phyloP scores from a whole-genome alignment of 345 rosid genomes.

The Gossypium bickii region DNA sequence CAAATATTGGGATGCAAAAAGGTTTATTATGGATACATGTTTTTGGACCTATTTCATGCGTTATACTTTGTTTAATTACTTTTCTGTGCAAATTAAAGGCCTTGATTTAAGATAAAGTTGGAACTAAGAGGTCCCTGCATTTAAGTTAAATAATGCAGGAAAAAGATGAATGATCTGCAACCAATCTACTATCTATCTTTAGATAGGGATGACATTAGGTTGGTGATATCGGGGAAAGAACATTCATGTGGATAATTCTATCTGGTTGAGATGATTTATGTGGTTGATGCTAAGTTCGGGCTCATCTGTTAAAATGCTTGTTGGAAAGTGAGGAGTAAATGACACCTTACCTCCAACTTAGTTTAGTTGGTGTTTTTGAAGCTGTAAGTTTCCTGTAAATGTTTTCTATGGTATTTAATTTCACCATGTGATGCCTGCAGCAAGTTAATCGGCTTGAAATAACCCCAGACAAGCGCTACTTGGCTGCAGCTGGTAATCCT shows the following conservation, averaged over 20 bases:
- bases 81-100: background rate
- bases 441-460: slow-evolving; percentile 95
- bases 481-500: slow-evolving; percentile 96
- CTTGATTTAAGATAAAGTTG: background rate
- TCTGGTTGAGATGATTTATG: background rate
- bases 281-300: background rate
- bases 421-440: slow-evolving; percentile 31
- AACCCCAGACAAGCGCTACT: slow-evolving; percentile 73
- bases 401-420: background rate
- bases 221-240: background rate
- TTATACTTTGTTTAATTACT: background rate
- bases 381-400: background rate
- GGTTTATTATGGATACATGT: background rate
- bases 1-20: background rate
- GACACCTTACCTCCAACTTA: background rate
- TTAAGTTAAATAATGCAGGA: background rate
- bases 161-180: background rate
- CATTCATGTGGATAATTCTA: background rate
- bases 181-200: background rate
- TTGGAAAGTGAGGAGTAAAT: background rate
- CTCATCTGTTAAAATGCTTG: background rate
- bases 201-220: background rate
- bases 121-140: background rate
- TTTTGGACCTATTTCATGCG: background rate
- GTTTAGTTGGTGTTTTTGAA: background rate